Percentiles rank a stretch among this genome's conserved stretches.
These are phyloP conservation scores for Ogataea trehalophila DNA, from an alignment of 805 yeast species.

Conservation along the genomic window DNA sequence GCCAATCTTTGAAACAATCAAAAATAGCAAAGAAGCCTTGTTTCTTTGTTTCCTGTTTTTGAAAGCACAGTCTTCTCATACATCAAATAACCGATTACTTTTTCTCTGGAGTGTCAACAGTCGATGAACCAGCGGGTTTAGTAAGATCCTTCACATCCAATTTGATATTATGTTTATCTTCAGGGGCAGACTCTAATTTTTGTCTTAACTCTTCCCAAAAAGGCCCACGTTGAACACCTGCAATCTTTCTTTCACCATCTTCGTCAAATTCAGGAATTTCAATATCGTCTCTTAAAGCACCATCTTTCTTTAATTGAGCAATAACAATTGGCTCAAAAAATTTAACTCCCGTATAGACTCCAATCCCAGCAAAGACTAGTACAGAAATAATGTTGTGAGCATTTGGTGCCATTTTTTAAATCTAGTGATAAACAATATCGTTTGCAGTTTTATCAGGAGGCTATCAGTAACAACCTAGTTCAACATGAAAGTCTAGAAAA, in stretches of 20 bases:
- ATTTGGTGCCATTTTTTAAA: slow-evolving; percentile 4
- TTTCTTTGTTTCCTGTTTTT: no score
- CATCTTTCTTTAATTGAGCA: slow-evolving; percentile 62
- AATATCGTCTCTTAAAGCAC: slow-evolving; percentile 57
- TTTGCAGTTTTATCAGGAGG: not conserved
- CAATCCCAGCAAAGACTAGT: slow-evolving; percentile 29
- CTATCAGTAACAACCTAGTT: not conserved
- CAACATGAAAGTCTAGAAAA: no score
- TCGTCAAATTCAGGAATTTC: slow-evolving; percentile 49
- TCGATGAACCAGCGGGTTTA: not conserved
- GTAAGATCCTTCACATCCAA: slow-evolving; percentile 3
- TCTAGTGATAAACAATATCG: not conserved
- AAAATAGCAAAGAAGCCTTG: no score
- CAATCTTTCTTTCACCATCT: slow-evolving; percentile 32
- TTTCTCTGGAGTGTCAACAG: no score
- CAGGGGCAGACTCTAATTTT: slow-evolving; percentile 14
- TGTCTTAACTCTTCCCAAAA: slow-evolving; percentile 20
- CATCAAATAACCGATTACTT: no score
- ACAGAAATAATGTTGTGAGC: slow-evolving; percentile 22
- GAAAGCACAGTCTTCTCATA: no score
- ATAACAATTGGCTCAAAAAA: slow-evolving; percentile 74
- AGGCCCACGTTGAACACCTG: slow-evolving; percentile 17
- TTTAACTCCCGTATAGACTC: slow-evolving; percentile 51
- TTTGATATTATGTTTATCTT: slow-evolving; percentile 9
- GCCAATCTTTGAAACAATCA: no score